Evolutionary conservation across 192 early-diverging fungal genomes (phyloP), one percentile per base, ranked within the genome.

Genomic region (Mycoemilia scoparia): DNA sequence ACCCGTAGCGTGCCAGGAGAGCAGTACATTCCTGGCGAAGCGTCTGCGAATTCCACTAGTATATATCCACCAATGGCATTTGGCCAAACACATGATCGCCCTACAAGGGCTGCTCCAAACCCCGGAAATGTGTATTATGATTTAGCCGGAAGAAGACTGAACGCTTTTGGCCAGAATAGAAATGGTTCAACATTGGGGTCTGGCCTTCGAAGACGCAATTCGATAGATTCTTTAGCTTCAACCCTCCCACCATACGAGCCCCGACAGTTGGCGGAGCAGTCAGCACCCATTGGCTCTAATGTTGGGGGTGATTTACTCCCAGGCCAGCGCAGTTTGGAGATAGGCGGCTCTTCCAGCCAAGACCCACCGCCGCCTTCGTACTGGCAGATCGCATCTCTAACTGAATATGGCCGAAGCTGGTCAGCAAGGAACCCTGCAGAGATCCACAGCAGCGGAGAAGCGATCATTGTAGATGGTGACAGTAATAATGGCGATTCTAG

Each of bases 171-270:
- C 11, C 31, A 18, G 14, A 13, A 32, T 13, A 13, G 14, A 11
- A 13, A 21, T 15, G 19, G 34, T 20, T 25, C 38, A 4, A 16
- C 18, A 24, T 34, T 29, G 14, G 21, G 19, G n/a, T 32, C 5
- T 14, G 13, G n/a, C 36, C 10, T 6, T n/a, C 7, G 22, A 2
- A 15, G 30, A 12, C 36, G 30, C 8, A 23, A 2, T 2, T 51
- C 48, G 8, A 11, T 35, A 3, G 55, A 51, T 5, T 53, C 57
- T 22, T 12, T 53, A 2, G 57, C 52, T 17, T 53, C 50, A 18
- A 11, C 32, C 14, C 31, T 60, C 15, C 57, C 57, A 2, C 10
- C 26, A 0, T 60, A 60, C 20, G 50, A 60, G 46, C 49, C 46
- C 17, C 45, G 38, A 11, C 45, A 38, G 15, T 48, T 48, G 0